Percentiles rank a stretch among this genome's conserved stretches.
Conservation (phyloP, 805 yeast species). For the Saccharomycopsis selenospora region DNA sequence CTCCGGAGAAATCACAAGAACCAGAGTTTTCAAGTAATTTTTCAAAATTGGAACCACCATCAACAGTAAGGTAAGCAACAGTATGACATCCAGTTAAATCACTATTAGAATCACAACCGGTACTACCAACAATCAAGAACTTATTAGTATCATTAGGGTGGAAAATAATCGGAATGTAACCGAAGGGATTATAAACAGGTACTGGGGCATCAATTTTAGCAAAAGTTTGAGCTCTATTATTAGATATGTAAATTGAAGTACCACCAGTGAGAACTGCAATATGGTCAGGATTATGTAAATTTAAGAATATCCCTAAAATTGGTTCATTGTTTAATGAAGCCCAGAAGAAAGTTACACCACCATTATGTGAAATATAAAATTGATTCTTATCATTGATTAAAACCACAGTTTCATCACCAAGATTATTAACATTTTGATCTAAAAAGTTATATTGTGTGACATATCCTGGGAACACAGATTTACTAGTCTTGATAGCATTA, state of each 20-base stretch:
- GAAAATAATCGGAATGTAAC: conserved; percentile 46
- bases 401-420: conserved; percentile 58
- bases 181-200: conserved; percentile 32
- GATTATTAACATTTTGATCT: conserved; percentile 40
- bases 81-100: conserved; percentile 44
- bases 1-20: conserved; percentile 62
- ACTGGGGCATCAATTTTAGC: conserved; percentile 42
- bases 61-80: conserved; percentile 53
- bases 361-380: conserved; percentile 63
- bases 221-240: conserved; percentile 62
- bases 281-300: conserved; percentile 51
- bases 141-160: conserved; percentile 47
- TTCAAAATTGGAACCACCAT: conserved; percentile 61
- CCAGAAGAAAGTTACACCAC: conserved; percentile 45
- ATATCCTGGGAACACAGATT: conserved; percentile 43
- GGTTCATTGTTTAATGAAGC: conserved; percentile 34
- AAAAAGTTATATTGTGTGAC: conserved; percentile 54
- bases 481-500: conserved; percentile 32
- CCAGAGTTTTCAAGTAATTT: conserved; percentile 45
- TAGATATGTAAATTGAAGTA: conserved; percentile 48
- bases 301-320: conserved; percentile 50
- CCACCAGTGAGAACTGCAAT: conserved; percentile 39
- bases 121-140: conserved; percentile 57
- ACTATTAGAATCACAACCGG: conserved; percentile 43
- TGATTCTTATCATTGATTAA: conserved; percentile 45